Evolutionary conservation across 2,329 filamentous ascomycete genomes (phyloP), one percentile per base, ranked within the genome.

Genomic region (Ceratocystis alfenasii): DNA sequence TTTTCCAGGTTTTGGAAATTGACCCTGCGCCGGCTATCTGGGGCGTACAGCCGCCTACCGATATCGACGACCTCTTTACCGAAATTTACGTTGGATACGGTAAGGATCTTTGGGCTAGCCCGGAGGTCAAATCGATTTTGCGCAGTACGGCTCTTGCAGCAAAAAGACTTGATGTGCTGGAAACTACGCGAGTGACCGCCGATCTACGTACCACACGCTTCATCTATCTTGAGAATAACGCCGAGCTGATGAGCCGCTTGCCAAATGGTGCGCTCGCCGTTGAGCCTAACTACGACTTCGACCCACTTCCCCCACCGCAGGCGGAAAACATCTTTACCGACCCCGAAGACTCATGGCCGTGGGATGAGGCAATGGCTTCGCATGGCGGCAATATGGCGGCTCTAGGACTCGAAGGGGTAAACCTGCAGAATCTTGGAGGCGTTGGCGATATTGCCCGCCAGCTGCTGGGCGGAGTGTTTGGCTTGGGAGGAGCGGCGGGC

Each of bases 91-190:
- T 90, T 33, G 80, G 84, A 66, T 84, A 88, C 57, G 82, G 88
- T 3, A 93, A 91, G 72, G 88, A 93, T 70, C 77, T 95, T 2
- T 96, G 92, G 92, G 91, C 91, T 72, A 90, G 86, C 3, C 81
- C 88, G 0, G 86, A 90, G 71, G 84, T 83, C 15, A 85, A 81
- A 2, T 77, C 79, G 3, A 76, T 96, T 6, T 81, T 96, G 1
- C 80, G 87, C 36, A 85, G 89, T 71, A 83, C 87, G 17, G 87
- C 86, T 3, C 74, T 81, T 63, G 71, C 72, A 15, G 70, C 74
- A 17, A 59, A 55, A 59, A 57, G 10, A 15, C 22, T 33, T 17
- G 48, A 57, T 28, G 28, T 28, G 28, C 53, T 57, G 4, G 53
- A 57, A 33, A 6, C 53, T 30, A 61, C 64, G 0, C 66, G 72